A percentile compares a stretch with the other conserved stretches of the same genome.
Evolutionary conservation across 805 yeast species (phyloP).

Genomic region (Candida verbasci): DNA sequence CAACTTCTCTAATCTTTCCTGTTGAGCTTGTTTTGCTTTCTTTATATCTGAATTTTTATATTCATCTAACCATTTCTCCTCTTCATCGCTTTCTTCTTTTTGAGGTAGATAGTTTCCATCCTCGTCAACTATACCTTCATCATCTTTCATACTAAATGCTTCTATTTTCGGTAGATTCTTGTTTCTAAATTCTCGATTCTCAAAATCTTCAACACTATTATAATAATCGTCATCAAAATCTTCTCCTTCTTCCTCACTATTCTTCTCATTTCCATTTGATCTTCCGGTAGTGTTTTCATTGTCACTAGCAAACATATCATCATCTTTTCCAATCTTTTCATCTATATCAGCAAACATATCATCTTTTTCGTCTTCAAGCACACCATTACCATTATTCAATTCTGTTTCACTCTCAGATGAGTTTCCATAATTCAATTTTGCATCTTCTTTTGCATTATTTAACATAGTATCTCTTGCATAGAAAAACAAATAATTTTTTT

Average conservation of each 20-base stretch:
- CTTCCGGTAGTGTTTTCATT: conserved; percentile 19
- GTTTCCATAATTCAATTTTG: conserved; percentile 10
- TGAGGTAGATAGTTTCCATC: conserved; percentile 50
- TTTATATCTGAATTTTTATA: conserved; percentile 15
- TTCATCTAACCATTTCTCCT: conserved; percentile 16
- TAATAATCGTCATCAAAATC: conserved; percentile 21
- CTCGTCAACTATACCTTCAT: conserved; percentile 59
- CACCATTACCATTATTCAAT: conserved; percentile 28
- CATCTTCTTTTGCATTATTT: no score
- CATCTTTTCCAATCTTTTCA: conserved; percentile 19
- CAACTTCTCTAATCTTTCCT: conserved; percentile 29
- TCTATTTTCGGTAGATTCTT: conserved; percentile 46
- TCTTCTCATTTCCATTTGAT: conserved; percentile 17
- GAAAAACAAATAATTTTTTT: no score
- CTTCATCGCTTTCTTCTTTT: conserved; percentile 25
- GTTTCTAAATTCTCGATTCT: conserved; percentile 6
- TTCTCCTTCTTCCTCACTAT: conserved; percentile 9
- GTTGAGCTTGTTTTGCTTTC: conserved; percentile 42
- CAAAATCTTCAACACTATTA: conserved; percentile 21
- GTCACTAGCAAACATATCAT: conserved; percentile 28
- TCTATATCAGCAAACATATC: conserved; percentile 17
- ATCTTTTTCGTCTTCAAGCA: conserved; percentile 28
- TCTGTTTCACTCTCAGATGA: conserved; percentile 16
- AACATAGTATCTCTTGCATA: no score
- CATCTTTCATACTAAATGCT: conserved; percentile 57